Evolutionary conservation across 176 grass and related monocot genomes (phyloP).

Genomic region (Hsuehochloa calcarea): DNA sequence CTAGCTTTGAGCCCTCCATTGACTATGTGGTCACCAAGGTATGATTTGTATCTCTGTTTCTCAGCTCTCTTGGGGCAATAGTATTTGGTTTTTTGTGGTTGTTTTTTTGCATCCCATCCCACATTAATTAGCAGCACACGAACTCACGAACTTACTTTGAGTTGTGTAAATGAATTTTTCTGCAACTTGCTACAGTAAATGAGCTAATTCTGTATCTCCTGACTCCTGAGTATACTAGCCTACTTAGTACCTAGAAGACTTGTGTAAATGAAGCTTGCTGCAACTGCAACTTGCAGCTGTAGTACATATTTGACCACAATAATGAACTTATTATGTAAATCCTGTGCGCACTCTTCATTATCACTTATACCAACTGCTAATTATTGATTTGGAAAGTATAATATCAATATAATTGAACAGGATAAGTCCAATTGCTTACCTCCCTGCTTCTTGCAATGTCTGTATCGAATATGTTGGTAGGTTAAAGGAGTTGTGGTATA

Average conservation of each 20-base stretch:
- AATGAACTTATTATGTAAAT: neutral
- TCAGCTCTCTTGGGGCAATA: neutral
- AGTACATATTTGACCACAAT: neutral
- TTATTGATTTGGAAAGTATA: neutral
- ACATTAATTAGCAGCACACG: neutral
- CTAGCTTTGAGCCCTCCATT: constrained; percentile 97
- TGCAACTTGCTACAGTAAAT: neutral
- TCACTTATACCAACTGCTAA: neutral
- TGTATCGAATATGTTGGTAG: constrained; percentile 15
- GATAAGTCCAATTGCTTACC: neutral
- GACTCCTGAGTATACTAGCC: neutral
- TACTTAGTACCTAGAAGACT: neutral
- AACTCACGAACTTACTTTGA: neutral
- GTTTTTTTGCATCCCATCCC: neutral
- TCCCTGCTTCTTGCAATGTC: neutral
- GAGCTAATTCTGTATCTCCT: neutral
- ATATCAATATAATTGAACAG: neutral
- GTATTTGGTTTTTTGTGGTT: neutral
- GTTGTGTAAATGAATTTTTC: neutral
- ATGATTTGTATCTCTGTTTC: constrained; percentile 10
- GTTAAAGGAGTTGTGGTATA: neutral
- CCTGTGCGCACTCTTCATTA: neutral
- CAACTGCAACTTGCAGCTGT: neutral
- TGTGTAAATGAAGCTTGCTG: neutral
- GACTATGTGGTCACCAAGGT: constrained; percentile 99